phyloP scores from a whole-genome alignment of 2,329 filamentous ascomycete species.

The Alternaria longipes region DNA sequence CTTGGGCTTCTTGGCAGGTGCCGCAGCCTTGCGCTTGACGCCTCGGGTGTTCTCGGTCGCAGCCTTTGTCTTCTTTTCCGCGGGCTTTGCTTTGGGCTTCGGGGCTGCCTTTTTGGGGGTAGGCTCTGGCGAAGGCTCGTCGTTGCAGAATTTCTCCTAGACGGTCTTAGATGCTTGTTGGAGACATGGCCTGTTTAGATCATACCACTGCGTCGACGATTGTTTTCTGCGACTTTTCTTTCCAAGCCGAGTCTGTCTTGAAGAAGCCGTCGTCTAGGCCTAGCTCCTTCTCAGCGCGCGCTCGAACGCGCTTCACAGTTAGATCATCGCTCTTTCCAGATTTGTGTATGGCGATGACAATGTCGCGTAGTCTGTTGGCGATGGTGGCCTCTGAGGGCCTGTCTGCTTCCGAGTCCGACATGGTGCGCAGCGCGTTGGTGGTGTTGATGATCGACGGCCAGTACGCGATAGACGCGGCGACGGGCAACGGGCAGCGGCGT shows the following conservation, averaged over 20 bases:
- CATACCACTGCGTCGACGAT: conserved; percentile 45
- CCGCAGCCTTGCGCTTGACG: conserved; percentile 44
- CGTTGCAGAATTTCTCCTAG: conserved; percentile 42
- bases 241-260: conserved; percentile 65
- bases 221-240: conserved; percentile 57
- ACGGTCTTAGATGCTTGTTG: not conserved
- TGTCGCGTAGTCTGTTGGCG: conserved; percentile 52
- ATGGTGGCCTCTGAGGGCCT: conserved; percentile 51
- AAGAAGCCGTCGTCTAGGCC: conserved; percentile 64
- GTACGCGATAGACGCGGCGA: conserved; percentile 14
- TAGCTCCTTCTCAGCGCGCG: conserved; percentile 61
- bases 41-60: conserved; percentile 26
- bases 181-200: not conserved
- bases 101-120: conserved; percentile 30
- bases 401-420: conserved; percentile 44
- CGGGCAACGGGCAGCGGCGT: not conserved
- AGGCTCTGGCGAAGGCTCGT: conserved; percentile 32
- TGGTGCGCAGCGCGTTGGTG: conserved; percentile 28
- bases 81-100: conserved; percentile 34
- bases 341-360: conserved; percentile 53
- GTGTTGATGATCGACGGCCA: conserved; percentile 14
- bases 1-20: conserved; percentile 40
- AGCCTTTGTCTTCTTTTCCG: conserved; percentile 34
- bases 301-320: conserved; percentile 66
- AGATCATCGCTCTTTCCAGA: conserved; percentile 59